Conservation (phyloP, 1,139 yeast genomes). For the Kodamaea fungicola region DNA sequence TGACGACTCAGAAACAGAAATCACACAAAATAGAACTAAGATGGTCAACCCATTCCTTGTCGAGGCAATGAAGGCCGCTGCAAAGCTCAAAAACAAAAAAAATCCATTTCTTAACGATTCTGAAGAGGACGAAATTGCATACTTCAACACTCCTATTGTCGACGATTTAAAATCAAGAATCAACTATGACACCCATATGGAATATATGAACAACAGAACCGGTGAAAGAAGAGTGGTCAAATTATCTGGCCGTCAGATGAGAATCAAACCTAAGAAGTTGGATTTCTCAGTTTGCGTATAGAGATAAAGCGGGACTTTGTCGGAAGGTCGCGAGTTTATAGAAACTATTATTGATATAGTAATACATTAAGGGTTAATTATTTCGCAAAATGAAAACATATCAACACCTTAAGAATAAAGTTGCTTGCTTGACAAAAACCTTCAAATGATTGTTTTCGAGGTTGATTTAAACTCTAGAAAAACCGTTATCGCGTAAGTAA, state of each 20-base stretch:
- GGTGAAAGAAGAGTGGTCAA: slow-evolving; percentile 35
- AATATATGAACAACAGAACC: slow-evolving; percentile 34
- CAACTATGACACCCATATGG: slow-evolving; percentile 39
- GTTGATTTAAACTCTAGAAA: too few relatives aligned
- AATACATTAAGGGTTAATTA: too few relatives aligned
- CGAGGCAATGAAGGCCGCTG: slow-evolving; percentile 7
- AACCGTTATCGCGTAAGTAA: too few relatives aligned
- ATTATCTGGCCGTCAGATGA: slow-evolving; percentile 32
- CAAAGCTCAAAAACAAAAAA: slow-evolving; percentile 3
- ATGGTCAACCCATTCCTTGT: slow-evolving; percentile 12
- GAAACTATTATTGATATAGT: too few relatives aligned
- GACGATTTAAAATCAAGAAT: slow-evolving; percentile 10
- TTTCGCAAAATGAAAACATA: too few relatives aligned
- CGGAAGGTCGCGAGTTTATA: background rate
- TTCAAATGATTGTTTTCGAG: too few relatives aligned
- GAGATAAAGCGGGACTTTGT: slow-evolving; percentile 2
- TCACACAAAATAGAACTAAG: slow-evolving; percentile 4
- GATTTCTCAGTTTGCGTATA: slow-evolving; percentile 21
- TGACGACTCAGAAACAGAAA: slow-evolving; percentile 22
- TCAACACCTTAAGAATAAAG: too few relatives aligned
- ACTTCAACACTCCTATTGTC: slow-evolving; percentile 5
- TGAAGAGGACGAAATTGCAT: slow-evolving; percentile 1
- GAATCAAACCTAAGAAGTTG: slow-evolving; percentile 40
- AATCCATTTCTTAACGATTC: slow-evolving; percentile 2
- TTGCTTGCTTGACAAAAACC: too few relatives aligned